Evolutionary conservation across 768 basidiomycete genomes (phyloP).

Genomic region (Lenzites betulinus): DNA sequence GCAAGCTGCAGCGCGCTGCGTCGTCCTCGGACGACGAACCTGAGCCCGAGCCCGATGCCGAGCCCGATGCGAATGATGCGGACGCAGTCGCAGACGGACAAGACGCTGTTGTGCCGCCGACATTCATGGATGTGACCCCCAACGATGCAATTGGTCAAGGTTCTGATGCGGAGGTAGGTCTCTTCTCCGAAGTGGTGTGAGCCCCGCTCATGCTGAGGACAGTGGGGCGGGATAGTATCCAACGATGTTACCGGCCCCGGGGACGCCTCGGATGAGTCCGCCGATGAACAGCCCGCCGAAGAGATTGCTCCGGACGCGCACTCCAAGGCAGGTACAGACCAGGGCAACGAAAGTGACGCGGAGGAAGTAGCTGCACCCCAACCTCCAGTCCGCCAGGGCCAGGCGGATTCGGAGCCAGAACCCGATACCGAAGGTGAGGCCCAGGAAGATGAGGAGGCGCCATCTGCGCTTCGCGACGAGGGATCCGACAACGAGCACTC

Average conservation of each 20-base stretch:
- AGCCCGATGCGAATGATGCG: not conserved
- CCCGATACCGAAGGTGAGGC: not conserved
- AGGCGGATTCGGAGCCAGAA: not conserved
- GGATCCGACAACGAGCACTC: slow-evolving; percentile 5
- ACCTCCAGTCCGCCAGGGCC: not conserved
- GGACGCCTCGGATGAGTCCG: not conserved
- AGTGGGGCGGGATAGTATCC: not conserved
- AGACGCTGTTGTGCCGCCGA: slow-evolving; percentile 32
- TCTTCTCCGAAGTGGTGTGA: not conserved
- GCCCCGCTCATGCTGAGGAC: not conserved
- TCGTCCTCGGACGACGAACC: slow-evolving; percentile 35
- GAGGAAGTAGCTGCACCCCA: not conserved
- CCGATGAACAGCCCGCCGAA: not conserved
- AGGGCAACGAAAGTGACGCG: not conserved
- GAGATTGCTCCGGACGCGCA: not conserved
- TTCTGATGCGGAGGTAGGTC: slow-evolving; percentile 33
- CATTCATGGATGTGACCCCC: slow-evolving; percentile 36
- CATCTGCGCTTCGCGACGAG: slow-evolving; percentile 7
- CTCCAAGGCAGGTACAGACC: not conserved
- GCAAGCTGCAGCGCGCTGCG: slow-evolving; percentile 32
- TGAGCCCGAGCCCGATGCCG: slow-evolving; percentile 19
- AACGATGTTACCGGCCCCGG: no score
- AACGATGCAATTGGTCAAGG: slow-evolving; percentile 34
- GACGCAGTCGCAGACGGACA: slow-evolving; percentile 23
- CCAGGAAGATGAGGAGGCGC: not conserved